Base-by-base conservation (phyloP, 2,329 filamentous ascomycete genomes). In the Diplocarpon rosae region DNA sequence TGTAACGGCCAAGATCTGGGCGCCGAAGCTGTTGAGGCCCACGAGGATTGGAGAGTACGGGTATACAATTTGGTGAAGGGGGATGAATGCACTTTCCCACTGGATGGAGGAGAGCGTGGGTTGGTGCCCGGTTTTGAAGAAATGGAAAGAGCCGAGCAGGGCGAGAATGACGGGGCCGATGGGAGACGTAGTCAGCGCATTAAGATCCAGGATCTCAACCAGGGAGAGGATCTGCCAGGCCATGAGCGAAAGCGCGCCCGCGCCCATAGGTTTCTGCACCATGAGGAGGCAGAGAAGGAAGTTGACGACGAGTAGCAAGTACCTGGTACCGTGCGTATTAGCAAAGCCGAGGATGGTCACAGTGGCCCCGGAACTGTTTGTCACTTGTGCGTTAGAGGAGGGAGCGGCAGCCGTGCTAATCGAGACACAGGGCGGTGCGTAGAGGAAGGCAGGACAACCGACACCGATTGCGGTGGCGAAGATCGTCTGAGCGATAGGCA, bases 121-220 rank as follows among this genome's bases (percentile, higher is more conserved):
- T 65, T 96, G 90, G 64, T 98, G 92, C 49, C 92, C 92, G 0
- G 92, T 98, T 62, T 94, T 95, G 77, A 98, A 98, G 70, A 81
- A 98, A 69, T 95, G 82, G 65, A 90, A 94, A 58, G 84, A 87
- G 48, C 89, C 92, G 1, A 98, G 76, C n/a, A 96, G 67, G 10
- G 80, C 90, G 20, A 96, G 75, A 51, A 93, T 73, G 32, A 92
- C 69, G 15, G 92, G 89, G 0, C 88, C 90, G 56, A 96, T 83
- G 6, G 87, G 72, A 36, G 79, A 80, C 39, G 75, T 69, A 13
- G 80, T 77, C 32, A 83, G 62, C 48, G 66, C 62, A 58, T 77
- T 74, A 54, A 78, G 67, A 59, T 83, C 76, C 37, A 81, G 61
- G 51, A 83, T 69, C 61, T 83, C 76, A 48, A 74, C 62, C n/a